phyloP scores from a whole-genome alignment of 1,284 basidiomycete genomes.

The Fomes fomentarius region DNA sequence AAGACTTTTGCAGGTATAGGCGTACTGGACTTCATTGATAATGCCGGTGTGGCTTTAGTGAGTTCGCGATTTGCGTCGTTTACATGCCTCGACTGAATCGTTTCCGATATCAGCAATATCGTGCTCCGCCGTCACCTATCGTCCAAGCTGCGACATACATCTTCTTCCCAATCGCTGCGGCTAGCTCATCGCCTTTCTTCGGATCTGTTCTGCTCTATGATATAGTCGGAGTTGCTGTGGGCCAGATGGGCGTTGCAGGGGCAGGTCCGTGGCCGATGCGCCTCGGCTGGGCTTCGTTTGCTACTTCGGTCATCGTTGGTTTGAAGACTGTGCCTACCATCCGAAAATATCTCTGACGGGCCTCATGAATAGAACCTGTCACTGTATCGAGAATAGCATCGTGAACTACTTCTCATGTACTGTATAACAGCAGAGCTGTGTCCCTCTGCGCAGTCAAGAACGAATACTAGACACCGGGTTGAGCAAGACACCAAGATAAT shows the following conservation, averaged over 20 bases:
- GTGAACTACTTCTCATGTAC: too few relatives aligned
- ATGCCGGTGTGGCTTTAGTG: constrained; percentile 35
- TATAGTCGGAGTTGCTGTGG: constrained; percentile 30
- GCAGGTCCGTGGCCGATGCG: constrained; percentile 28
- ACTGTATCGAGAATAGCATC: too few relatives aligned
- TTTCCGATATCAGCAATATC: constrained; percentile 15
- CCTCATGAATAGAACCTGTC: too few relatives aligned
- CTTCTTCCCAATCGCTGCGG: constrained; percentile 29
- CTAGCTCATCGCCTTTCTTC: constrained; percentile 31
- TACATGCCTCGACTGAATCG: background rate
- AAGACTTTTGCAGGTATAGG: constrained; percentile 39
- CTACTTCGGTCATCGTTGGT: constrained; percentile 24
- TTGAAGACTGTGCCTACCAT: constrained; percentile 19
- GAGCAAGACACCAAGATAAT: too few relatives aligned
- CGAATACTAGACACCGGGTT: too few relatives aligned
- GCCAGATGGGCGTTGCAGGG: constrained; percentile 27
- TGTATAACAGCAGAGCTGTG: too few relatives aligned
- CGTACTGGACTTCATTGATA: constrained; percentile 39
- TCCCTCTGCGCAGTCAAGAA: too few relatives aligned
- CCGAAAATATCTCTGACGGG: constrained; percentile 4
- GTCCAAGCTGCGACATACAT: constrained; percentile 28
- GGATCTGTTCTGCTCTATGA: constrained; percentile 35
- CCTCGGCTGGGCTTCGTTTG: constrained; percentile 31
- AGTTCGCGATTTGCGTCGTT: constrained; percentile 7
- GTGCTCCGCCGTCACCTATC: constrained; percentile 25